Evolutionary conservation across 192 early-diverging fungal species (phyloP).

Genomic region (Ambispora gerdemannii): DNA sequence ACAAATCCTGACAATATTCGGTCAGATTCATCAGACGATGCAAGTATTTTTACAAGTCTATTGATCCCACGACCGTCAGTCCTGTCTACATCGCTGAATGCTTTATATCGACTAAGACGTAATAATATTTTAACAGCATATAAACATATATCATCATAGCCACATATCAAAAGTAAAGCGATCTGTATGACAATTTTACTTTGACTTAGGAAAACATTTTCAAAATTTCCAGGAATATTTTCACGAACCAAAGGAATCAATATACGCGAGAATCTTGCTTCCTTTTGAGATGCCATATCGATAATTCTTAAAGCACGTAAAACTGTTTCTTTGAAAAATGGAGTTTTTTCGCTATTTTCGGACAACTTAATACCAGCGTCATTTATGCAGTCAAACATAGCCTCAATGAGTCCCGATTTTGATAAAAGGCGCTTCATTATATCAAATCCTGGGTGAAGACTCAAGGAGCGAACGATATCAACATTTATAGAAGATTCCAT

Average conservation of each 20-base stretch:
- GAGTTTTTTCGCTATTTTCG: constrained; percentile 35
- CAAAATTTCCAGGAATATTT: constrained; percentile 50
- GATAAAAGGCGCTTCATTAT: constrained; percentile 74
- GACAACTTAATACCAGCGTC: constrained; percentile 63
- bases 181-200: constrained; percentile 68
- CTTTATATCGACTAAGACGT: constrained; percentile 63
- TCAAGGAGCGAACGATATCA: constrained; percentile 42
- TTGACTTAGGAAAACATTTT: constrained; percentile 74
- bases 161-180: constrained; percentile 66
- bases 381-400: constrained; percentile 67
- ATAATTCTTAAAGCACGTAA: constrained; percentile 59
- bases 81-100: not conserved
- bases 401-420: constrained; percentile 63
- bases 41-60: constrained; percentile 69
- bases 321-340: constrained; percentile 41
- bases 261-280: constrained; percentile 68
- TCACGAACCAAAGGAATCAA: constrained; percentile 58
- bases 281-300: constrained; percentile 65
- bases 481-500: constrained; percentile 26
- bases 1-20: constrained; percentile 77
- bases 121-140: constrained; percentile 67
- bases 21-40: constrained; percentile 57
- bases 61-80: constrained; percentile 49
- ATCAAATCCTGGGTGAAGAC: constrained; percentile 83
- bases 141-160: constrained; percentile 67